A percentile compares a stretch with the other conserved stretches of the same genome.
Conservation (phyloP, 805 yeast species). For the Helenozyma baotianmanensis region DNA sequence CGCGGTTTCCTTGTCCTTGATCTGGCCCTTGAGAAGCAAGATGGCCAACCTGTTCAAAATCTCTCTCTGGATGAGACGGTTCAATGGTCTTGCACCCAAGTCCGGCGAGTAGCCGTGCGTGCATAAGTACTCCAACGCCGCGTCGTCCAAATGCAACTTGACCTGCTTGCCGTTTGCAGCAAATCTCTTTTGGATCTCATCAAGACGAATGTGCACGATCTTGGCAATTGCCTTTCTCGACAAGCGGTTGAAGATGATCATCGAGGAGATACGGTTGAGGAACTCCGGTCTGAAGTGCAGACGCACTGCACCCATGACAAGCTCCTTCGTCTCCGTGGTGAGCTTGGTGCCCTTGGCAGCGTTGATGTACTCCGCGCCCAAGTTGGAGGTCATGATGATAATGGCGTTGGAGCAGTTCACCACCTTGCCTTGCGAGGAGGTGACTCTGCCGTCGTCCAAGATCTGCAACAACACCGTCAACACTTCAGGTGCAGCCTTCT, state of each 20-base stretch:
- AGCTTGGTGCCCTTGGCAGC: slow-evolving; percentile 61
- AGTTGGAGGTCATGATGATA: slow-evolving; percentile 93
- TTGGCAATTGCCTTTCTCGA: slow-evolving; percentile 87
- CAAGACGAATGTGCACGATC: slow-evolving; percentile 81
- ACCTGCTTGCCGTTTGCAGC: slow-evolving; percentile 77
- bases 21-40: slow-evolving; percentile 80
- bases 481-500: slow-evolving; percentile 98
- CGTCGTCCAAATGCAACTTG: slow-evolving; percentile 64
- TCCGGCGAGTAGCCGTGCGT: slow-evolving; percentile 86
- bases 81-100: slow-evolving; percentile 95
- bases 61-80: slow-evolving; percentile 85
- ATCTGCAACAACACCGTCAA: slow-evolving; percentile 86
- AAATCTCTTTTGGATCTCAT: slow-evolving; percentile 83
- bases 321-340: slow-evolving; percentile 62
- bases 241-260: slow-evolving; percentile 87
- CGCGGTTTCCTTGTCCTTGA: slow-evolving; percentile 85
- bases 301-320: slow-evolving; percentile 79
- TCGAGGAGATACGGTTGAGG: slow-evolving; percentile 90
- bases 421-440: slow-evolving; percentile 90
- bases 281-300: slow-evolving; percentile 96
- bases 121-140: slow-evolving; percentile 78
- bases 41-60: slow-evolving; percentile 85
- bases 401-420: slow-evolving; percentile 91
- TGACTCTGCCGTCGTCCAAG: slow-evolving; percentile 93
- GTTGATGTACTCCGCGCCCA: slow-evolving; percentile 89